Base-by-base conservation (phyloP, 192 early-diverging fungal species). In the Podila horticola region DNA sequence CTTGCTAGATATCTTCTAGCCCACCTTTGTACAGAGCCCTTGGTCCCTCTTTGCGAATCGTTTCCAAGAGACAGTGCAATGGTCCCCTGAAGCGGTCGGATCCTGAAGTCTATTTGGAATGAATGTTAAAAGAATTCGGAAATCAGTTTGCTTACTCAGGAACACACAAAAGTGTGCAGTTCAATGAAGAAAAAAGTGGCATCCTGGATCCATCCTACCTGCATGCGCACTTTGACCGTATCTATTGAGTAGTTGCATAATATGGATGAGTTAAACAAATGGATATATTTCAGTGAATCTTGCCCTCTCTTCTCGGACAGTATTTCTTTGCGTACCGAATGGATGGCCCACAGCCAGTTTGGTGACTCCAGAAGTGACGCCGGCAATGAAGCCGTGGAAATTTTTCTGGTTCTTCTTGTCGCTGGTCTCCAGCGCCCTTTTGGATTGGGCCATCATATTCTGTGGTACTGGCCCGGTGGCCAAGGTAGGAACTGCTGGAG, bases 1-100 rank as follows among this genome's bases (percentile, higher is more conserved):
- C 41, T 10, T 15, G 41, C 41, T 45, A 15, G 2, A 45, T 38
- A 63, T 34, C 15, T 62, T 62, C 52, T 0, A 26, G 17, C 52
- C 11, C 29, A 85, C 74, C 97, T 76, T 96, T 96, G 86, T 98
- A 98, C 7, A 98, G 86, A 11, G 94, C 96, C 7, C 91, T 85
- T 19, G 87, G 75, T 3, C 92, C 92, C 72, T 95, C 93, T 48
- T 92, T 83, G 57, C 70, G 68, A 49, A 94, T 69, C 0, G 94
- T 95, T 64, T 83, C 75, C 51, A 84, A 59, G 29, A 95, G 77
- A 70, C 94, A 95, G 72, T 94, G 88, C 62, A 92, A 63, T 1
- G 92, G 89, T 38, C 94, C 94, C 45, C 85, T 86, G 83, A 95
- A 95, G 36, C 91, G 87, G 52, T 92, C 86, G 0, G 77, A 72